Conservation (phyloP, 2,329 filamentous ascomycete genomes). For the Plenodomus lindquistii region DNA sequence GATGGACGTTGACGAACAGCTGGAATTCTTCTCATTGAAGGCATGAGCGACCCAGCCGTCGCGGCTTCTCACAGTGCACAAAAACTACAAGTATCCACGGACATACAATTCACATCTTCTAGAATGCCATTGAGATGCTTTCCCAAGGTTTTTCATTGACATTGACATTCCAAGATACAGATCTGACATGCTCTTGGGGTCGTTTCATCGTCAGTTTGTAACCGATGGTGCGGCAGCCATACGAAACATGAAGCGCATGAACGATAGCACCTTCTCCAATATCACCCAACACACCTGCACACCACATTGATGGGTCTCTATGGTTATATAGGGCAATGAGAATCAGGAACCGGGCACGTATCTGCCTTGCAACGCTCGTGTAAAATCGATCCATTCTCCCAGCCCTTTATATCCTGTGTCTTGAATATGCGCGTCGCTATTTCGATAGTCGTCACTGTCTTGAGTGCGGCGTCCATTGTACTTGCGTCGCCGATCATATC, state of each 20-base stretch:
- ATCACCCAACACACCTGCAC: not conserved
- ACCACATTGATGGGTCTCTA: conserved; percentile 1
- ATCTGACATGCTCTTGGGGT: not conserved
- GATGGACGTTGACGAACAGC: not conserved
- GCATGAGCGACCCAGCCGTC: too few species aligned
- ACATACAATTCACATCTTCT: too few species aligned
- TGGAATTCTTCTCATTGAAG: too few species aligned
- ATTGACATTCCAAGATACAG: not conserved
- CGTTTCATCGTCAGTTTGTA: conserved; percentile 21
- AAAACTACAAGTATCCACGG: too few species aligned
- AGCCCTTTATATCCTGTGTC: not conserved
- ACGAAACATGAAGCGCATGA: conserved; percentile 18
- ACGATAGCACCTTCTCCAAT: not conserved
- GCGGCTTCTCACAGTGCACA: too few species aligned
- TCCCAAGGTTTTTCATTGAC: not conserved
- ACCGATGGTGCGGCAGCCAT: conserved; percentile 21
- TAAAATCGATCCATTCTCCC: not conserved
- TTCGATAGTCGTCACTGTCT: conserved; percentile 14
- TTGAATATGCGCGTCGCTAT: conserved; percentile 21
- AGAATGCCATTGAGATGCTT: not conserved
- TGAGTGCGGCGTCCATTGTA: conserved; percentile 14
- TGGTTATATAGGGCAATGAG: not conserved
- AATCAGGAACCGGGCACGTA: not conserved
- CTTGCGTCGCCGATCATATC: conserved; percentile 25
- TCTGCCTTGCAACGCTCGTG: not conserved